Percentiles rank a stretch among this genome's conserved stretches.
These are phyloP conservation scores for Jamesozyma piceae DNA, from an alignment of 805 yeast species.

Conservation along the genomic window DNA sequence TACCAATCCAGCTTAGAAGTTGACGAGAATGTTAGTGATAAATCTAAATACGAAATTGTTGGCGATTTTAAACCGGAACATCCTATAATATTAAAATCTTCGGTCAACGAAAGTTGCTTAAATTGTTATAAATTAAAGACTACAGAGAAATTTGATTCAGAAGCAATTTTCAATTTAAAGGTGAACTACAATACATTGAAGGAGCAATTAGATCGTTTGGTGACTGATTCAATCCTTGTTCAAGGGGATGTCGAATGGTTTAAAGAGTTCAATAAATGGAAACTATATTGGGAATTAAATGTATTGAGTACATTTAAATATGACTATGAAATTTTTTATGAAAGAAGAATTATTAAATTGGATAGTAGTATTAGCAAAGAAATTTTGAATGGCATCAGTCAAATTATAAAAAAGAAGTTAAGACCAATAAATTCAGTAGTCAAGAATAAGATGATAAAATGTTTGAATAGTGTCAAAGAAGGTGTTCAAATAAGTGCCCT, in stretches of 20 bases:
- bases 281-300: conserved; percentile 18
- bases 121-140: conserved; percentile 21
- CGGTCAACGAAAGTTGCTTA: conserved; percentile 16
- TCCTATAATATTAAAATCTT: conserved; percentile 15
- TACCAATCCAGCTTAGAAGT: conserved; percentile 11
- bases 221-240: conserved; percentile 20
- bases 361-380: background rate
- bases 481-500: conserved; percentile 18
- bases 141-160: conserved; percentile 8
- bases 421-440: conserved; percentile 9
- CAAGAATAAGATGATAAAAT: conserved; percentile 11
- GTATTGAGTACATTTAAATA: conserved; percentile 17
- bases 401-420: background rate
- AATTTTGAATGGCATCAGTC: conserved; percentile 1
- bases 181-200: conserved; percentile 21
- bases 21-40: conserved; percentile 1
- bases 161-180: conserved; percentile 17
- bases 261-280: conserved; percentile 18
- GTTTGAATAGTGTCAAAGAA: conserved; percentile 10
- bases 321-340: conserved; percentile 16
- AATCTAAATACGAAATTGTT: conserved; percentile 10
- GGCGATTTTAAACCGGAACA: conserved; percentile 16
- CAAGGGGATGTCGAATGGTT: conserved; percentile 23
- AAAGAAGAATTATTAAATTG: conserved; percentile 8
- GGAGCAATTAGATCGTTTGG: conserved; percentile 21